A percentile compares a stretch with the other conserved stretches of the same genome.
Evolutionary conservation across 495 filamentous ascomycete genomes (phyloP).

Genomic region (Tuber aestivum): DNA sequence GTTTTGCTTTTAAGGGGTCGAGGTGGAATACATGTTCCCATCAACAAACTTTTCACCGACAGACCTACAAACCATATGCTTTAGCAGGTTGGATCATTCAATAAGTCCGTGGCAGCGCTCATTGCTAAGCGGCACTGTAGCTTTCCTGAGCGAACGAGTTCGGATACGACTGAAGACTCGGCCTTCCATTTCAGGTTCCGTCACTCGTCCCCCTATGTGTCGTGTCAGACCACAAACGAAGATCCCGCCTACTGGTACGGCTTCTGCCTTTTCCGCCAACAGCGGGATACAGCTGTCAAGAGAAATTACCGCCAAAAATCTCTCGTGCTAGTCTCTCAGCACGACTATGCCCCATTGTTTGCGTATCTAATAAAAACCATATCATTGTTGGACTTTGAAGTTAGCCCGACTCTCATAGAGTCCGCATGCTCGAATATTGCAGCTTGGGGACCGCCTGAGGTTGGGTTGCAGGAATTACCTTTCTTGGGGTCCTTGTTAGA

Average conservation of each 20-base stretch:
- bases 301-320: conserved; percentile 42
- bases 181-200: conserved; percentile 42
- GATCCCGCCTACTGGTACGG: conserved; percentile 42
- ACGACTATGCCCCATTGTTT: conserved; percentile 40
- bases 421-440: conserved; percentile 43
- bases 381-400: conserved; percentile 38
- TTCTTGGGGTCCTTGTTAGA: conserved; percentile 42
- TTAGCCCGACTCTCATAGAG: conserved; percentile 41
- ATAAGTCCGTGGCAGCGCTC: conserved; percentile 6
- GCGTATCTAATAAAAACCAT: conserved; percentile 39
- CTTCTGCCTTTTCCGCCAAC: conserved; percentile 42
- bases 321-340: conserved; percentile 41
- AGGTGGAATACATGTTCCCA: conserved; percentile 43
- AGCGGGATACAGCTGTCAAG: conserved; percentile 37
- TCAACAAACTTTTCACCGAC: conserved; percentile 40
- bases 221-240: conserved; percentile 24
- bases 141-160: conserved; percentile 42
- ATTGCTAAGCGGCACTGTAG: conserved; percentile 19
- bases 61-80: conserved; percentile 42
- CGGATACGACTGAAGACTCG: conserved; percentile 38
- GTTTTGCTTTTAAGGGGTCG: conserved; percentile 29
- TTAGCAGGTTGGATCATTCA: conserved; percentile 35
- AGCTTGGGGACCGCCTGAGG: conserved; percentile 35
- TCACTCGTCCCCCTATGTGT: conserved; percentile 39
- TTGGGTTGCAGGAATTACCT: conserved; percentile 40